A percentile compares a stretch with the other conserved stretches of the same genome.
Evolutionary conservation across 2,329 filamentous ascomycete genomes (phyloP).

Genomic region (Stachybotrys echinatus): DNA sequence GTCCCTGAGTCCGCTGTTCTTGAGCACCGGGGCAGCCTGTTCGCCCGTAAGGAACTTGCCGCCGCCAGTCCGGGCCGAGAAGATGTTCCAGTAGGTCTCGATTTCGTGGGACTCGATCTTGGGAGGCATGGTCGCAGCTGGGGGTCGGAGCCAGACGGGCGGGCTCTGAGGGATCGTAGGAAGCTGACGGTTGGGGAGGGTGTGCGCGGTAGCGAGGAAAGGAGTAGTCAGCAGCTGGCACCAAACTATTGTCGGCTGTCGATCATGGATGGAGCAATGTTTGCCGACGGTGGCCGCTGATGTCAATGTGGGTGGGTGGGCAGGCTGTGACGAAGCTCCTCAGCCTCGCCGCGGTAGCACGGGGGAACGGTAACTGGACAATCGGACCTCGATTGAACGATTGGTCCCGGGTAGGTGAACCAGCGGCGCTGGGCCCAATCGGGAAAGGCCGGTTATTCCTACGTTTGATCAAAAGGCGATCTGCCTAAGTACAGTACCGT

Average conservation of each 20-base stretch:
- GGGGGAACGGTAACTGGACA: constrained; percentile 6
- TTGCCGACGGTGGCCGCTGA: neutral
- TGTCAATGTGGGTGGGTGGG: constrained; percentile 3
- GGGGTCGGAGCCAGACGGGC: constrained; percentile 2
- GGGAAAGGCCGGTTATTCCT: neutral
- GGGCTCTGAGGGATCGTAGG: neutral
- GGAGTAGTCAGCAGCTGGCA: neutral
- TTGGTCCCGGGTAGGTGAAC: constrained; percentile 6
- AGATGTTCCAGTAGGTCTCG: constrained; percentile 64
- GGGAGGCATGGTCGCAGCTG: constrained; percentile 44
- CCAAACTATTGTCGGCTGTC: neutral
- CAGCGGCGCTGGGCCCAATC: neutral
- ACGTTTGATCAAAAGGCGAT: too few species aligned
- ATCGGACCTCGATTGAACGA: constrained; percentile 14
- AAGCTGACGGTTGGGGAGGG: neutral
- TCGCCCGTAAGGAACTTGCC: constrained; percentile 56
- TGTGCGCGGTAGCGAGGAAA: neutral
- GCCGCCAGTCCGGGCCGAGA: constrained; percentile 53
- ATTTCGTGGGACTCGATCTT: constrained; percentile 59
- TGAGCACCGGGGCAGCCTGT: constrained; percentile 56
- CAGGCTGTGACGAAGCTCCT: constrained; percentile 23
- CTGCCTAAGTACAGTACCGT: too few species aligned
- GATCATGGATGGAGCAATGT: neutral
- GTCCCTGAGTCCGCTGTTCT: constrained; percentile 58
- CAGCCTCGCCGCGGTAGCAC: constrained; percentile 14